These are phyloP conservation scores for Paramyrothecium sp. DNA, from an alignment of 2,329 filamentous ascomycete species.

Conservation along the genomic window DNA sequence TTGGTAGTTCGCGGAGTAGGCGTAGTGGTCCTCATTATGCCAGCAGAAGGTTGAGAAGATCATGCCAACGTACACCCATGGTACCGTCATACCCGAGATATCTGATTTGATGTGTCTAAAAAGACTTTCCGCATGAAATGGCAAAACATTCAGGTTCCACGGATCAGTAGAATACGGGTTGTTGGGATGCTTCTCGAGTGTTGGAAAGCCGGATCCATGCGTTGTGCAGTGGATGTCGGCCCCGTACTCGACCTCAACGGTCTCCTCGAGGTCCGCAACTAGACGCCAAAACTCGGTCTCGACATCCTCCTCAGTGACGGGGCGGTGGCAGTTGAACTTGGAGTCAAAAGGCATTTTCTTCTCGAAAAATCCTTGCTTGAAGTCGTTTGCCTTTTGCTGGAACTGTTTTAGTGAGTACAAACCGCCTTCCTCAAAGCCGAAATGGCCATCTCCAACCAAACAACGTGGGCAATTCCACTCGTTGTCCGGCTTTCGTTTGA, in stretches of 20 bases:
- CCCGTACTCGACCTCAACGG: constrained; percentile 96
- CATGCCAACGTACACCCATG: constrained; percentile 99
- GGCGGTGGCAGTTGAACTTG: constrained; percentile 73
- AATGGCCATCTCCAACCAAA: constrained; percentile 92
- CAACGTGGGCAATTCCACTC: constrained; percentile 98
- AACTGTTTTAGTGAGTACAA: constrained; percentile 95
- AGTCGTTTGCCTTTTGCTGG: constrained; percentile 91
- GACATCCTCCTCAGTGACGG: constrained; percentile 91
- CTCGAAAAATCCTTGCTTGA: constrained; percentile 92
- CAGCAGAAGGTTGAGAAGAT: constrained; percentile 99
- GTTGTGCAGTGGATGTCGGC: constrained; percentile 98
- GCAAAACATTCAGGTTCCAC: constrained; percentile 94
- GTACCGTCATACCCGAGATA: constrained; percentile 98
- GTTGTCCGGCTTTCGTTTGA: constrained; percentile 72
- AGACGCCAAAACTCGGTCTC: constrained; percentile 96
- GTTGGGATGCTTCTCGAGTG: constrained; percentile 83
- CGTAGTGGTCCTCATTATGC: constrained; percentile 98
- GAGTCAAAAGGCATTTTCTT: constrained; percentile 88
- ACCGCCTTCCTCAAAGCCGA: constrained; percentile 95
- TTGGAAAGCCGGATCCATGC: constrained; percentile 95
- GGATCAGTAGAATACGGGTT: constrained; percentile 86
- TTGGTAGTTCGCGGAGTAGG: constrained; percentile 97
- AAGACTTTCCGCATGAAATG: constrained; percentile 84
- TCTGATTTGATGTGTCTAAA: constrained; percentile 98
- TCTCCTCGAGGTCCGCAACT: constrained; percentile 90